Percentiles rank a stretch among this genome's conserved stretches.
These are phyloP conservation scores for Halteria grandinella DNA, from an alignment of 73 alveolate species.

Conservation along the genomic window DNA sequence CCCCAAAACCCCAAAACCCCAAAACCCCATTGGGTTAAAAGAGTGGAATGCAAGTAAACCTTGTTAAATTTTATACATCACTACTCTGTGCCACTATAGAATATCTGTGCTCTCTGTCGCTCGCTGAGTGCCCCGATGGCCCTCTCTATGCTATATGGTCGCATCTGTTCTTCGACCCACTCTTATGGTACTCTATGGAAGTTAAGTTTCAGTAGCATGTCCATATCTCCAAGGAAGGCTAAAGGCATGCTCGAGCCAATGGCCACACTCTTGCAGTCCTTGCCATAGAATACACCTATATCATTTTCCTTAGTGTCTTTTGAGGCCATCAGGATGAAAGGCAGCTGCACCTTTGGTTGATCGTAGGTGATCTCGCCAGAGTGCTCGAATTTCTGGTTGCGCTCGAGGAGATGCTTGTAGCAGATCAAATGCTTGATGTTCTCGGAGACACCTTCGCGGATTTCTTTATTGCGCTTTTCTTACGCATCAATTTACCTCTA, in stretches of 20 bases:
- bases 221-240: slow-evolving; percentile 43
- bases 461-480: neutral
- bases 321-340: slow-evolving; percentile 42
- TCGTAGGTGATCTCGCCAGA: neutral
- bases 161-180: neutral
- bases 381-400: neutral
- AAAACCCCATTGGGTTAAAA: no score
- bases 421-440: slow-evolving; percentile 29
- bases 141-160: no score
- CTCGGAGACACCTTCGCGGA: slow-evolving; percentile 23
- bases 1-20: no score
- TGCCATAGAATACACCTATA: slow-evolving; percentile 21
- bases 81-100: no score
- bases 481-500: neutral
- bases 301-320: slow-evolving; percentile 51
- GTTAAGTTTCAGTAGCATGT: slow-evolving; percentile 24
- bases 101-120: no score
- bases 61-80: no score
- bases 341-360: slow-evolving; percentile 8
- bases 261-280: neutral
- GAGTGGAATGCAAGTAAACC: no score
- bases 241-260: slow-evolving; percentile 49
- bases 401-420: slow-evolving; percentile 20
- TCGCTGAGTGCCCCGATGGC: no score
- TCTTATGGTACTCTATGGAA: slow-evolving; percentile 23